A percentile compares a stretch with the other conserved stretches of the same genome.
Evolutionary conservation across 371 early-diverging fungal genomes (phyloP).

Genomic region (Fennellomyces sp.): DNA sequence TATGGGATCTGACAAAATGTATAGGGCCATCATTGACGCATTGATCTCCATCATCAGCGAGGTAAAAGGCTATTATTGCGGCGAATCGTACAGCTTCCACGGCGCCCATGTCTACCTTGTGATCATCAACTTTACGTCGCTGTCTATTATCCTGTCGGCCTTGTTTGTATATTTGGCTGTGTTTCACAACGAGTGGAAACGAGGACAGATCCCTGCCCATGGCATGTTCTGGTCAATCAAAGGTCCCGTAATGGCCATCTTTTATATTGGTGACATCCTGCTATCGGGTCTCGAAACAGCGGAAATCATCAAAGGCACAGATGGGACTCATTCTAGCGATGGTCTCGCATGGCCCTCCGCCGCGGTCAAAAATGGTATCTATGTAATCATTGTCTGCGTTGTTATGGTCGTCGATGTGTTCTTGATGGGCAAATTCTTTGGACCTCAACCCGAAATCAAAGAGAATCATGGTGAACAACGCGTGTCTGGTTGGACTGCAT

Average conservation of each 20-base stretch:
- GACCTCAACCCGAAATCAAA: conserved; percentile 17
- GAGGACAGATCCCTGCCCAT: conserved; percentile 40
- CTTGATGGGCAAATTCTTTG: conserved; percentile 47
- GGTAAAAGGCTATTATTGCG: conserved; percentile 48
- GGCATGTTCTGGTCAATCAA: conserved; percentile 62
- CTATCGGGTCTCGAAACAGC: conserved; percentile 28
- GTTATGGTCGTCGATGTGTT: conserved; percentile 40
- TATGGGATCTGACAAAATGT: too few relatives aligned
- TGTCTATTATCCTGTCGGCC: conserved; percentile 46
- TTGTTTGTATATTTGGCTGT: conserved; percentile 50
- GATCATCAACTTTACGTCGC: conserved; percentile 45
- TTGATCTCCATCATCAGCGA: conserved; percentile 44
- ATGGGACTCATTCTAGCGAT: conserved; percentile 25
- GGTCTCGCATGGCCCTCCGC: conserved; percentile 44
- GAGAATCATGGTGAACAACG: conserved; percentile 10
- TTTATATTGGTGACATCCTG: conserved; percentile 47
- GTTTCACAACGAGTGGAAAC: conserved; percentile 42
- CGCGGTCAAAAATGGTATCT: conserved; percentile 47
- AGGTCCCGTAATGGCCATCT: conserved; percentile 52
- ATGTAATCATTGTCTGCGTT: conserved; percentile 40
- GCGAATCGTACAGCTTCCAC: conserved; percentile 31
- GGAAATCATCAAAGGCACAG: conserved; percentile 42
- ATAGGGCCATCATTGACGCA: conserved; percentile 46
- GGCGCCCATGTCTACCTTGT: conserved; percentile 49
- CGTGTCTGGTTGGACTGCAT: conserved; percentile 33